Conservation (phyloP, 352 stramenopile genomes). For the Phytopythium aichiense region DNA sequence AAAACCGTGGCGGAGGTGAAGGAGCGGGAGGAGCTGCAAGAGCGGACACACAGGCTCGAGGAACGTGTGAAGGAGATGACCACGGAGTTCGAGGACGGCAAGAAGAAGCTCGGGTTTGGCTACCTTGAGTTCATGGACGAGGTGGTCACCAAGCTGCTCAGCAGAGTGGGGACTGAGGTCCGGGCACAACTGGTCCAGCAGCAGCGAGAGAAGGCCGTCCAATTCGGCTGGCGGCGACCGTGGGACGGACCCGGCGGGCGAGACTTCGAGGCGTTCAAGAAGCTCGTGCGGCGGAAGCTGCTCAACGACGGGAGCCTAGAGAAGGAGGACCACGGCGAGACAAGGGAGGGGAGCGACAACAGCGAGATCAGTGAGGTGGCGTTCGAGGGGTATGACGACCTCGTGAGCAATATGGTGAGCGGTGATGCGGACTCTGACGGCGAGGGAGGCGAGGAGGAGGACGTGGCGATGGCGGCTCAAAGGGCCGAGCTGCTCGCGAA, state of each 20-base stretch:
- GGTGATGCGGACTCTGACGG: constrained; percentile 12
- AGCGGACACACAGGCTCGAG: constrained; percentile 28
- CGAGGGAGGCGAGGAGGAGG: constrained; percentile 20
- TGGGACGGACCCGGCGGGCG: constrained; percentile 60
- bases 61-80: constrained; percentile 36
- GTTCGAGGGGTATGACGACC: constrained; percentile 61
- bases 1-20: constrained; percentile 35
- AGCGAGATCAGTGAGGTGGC: constrained; percentile 75
- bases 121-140: constrained; percentile 58
- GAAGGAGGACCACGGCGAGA: constrained; percentile 16
- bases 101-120: constrained; percentile 39
- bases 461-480: constrained; percentile 15
- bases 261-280: constrained; percentile 63
- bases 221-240: constrained; percentile 48
- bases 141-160: constrained; percentile 49
- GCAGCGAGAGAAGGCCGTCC: constrained; percentile 58
- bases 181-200: constrained; percentile 49
- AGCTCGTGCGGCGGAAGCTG: constrained; percentile 35
- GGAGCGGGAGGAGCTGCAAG: constrained; percentile 26
- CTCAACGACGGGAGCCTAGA: constrained; percentile 24
- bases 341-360: constrained; percentile 34
- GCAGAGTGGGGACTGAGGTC: constrained; percentile 45
- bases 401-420: constrained; percentile 25
- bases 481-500: constrained; percentile 23
- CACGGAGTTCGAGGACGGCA: constrained; percentile 39